phyloP scores from a whole-genome alignment of 2,329 filamentous ascomycete genomes.

The Triangularia verruculosa region DNA sequence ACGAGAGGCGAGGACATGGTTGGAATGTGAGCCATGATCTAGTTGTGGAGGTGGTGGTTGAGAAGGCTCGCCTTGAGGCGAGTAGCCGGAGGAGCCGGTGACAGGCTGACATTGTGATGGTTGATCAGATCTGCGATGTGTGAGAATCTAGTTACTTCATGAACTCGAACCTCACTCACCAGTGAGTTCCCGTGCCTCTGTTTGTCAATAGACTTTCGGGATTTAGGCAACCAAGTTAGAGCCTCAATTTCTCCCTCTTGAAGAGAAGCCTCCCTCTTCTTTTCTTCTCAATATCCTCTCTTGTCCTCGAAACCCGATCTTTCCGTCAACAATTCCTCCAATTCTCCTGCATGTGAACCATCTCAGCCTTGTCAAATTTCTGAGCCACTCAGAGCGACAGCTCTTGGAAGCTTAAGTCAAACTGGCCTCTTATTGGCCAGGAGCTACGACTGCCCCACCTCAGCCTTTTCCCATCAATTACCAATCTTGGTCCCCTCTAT shows the following conservation, averaged over 20 bases:
- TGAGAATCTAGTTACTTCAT: background rate
- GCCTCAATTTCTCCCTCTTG: background rate
- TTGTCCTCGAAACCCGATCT: background rate
- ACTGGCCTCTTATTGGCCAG: background rate
- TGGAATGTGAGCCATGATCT: slow-evolving; percentile 5
- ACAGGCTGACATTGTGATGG: slow-evolving; percentile 17
- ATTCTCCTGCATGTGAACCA: slow-evolving; percentile 8
- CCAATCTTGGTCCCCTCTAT: background rate
- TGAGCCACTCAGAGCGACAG: slow-evolving; percentile 9
- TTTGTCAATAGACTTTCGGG: background rate
- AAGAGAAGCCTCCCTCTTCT: background rate
- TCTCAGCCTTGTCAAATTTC: slow-evolving; percentile 15
- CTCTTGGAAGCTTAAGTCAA: background rate
- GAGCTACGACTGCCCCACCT: background rate
- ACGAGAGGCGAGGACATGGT: slow-evolving; percentile 8
- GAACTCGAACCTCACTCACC: background rate
- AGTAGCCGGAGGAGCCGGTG: slow-evolving; percentile 13
- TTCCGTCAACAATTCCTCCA: background rate
- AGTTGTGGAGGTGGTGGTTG: background rate
- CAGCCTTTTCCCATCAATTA: background rate
- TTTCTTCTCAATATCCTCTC: background rate
- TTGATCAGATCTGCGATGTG: background rate
- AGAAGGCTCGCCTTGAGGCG: slow-evolving; percentile 15
- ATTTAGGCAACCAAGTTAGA: background rate
- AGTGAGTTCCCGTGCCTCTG: background rate